Evolutionary conservation across 768 basidiomycete species (phyloP), one percentile per base, ranked within the genome.

Genomic region (Chlorophyllum brunneum): DNA sequence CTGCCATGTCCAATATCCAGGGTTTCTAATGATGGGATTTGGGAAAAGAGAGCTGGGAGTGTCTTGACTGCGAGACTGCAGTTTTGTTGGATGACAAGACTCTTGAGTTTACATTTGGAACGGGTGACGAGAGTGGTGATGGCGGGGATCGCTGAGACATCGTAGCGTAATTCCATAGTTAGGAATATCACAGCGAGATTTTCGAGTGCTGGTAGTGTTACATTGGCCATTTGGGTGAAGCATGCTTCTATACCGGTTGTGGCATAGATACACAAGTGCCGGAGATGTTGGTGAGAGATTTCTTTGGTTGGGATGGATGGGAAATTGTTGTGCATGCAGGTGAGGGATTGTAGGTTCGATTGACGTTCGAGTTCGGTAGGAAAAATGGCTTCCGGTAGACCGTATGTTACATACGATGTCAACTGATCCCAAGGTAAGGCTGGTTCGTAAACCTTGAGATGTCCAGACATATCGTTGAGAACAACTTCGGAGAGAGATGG

Each of bases 41-140:
- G 31, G 4, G 45, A 47, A 10, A 47, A 16, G 10, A 47, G 31
- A 23, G 9, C 5, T 3, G 45, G 45, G 20, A 47, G 22, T 36
- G n/a, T 16, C 13, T 36, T 33, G n/a, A 34, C 22, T 13, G 33
- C 6, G 6, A 47, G 31, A 22, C 16, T 22, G 9, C 26, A 47
- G 45, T 20, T 36, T 47, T 47, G 45, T 47, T 47, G 30, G 2
- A 47, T 47, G 18, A 34, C 45, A 18, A 47, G 45, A 22, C 31
- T n/a, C 33, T 47, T 47, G 33, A 47, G 45, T 31, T 24, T 29
- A n/a, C 45, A 47, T 10, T 23, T n/a, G 4, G 45, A 47, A 22
- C 33, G 30, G 9, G 30, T 3, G 22, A 47, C 33, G 45, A 47
- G 45, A 3, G 45, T 23, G 20, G 20, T n/a, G 33, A 47, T 34